Evolutionary conservation across 805 yeast species (phyloP).

Genomic region (Candida oleophila): DNA sequence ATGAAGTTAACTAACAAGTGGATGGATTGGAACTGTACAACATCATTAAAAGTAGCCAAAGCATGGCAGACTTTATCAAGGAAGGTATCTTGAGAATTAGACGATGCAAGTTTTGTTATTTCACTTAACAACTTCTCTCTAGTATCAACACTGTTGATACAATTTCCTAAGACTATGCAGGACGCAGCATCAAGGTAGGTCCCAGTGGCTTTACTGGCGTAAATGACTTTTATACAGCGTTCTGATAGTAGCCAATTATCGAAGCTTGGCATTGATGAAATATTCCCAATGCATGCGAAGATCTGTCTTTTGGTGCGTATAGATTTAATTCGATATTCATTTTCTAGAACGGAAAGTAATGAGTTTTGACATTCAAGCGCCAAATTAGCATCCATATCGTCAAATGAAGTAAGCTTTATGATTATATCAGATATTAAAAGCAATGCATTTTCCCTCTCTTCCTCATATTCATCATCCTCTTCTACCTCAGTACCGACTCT

Average conservation of each 20-base stretch:
- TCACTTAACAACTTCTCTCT: slow-evolving; percentile 9
- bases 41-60: slow-evolving; percentile 21
- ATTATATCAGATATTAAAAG: slow-evolving; percentile 8
- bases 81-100: neutral
- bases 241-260: slow-evolving; percentile 13
- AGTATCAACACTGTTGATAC: slow-evolving; percentile 20
- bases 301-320: slow-evolving; percentile 21
- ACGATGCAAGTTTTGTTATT: neutral
- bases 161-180: slow-evolving; percentile 37
- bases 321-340: neutral
- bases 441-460: slow-evolving; percentile 3
- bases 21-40: slow-evolving; percentile 35
- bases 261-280: slow-evolving; percentile 31
- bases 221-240: slow-evolving; percentile 18
- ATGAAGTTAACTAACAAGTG: slow-evolving; percentile 34
- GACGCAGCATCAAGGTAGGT: slow-evolving; percentile 27
- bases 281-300: slow-evolving; percentile 34
- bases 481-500: neutral
- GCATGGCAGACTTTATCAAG: neutral
- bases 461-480: neutral
- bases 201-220: slow-evolving; percentile 10
- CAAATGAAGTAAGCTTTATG: slow-evolving; percentile 20
- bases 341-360: slow-evolving; percentile 6
- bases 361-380: slow-evolving; percentile 4
- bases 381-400: slow-evolving; percentile 12